phyloP scores from a whole-genome alignment of 345 rosid genomes.

The Salix brachista region DNA sequence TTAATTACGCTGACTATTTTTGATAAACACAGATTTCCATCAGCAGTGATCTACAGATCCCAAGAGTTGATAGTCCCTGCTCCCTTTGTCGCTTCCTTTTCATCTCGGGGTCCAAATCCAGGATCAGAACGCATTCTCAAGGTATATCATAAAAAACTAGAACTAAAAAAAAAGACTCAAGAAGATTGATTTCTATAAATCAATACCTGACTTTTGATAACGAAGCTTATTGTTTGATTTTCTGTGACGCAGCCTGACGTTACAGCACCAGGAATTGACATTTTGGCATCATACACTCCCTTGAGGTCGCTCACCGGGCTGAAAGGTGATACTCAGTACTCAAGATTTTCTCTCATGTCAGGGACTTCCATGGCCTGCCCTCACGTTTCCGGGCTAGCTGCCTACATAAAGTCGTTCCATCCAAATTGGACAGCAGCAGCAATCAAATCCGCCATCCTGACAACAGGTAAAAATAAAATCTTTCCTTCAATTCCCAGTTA shows the following conservation, averaged over 20 bases:
- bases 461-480: constrained; percentile 52
- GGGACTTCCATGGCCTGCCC: constrained; percentile 97
- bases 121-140: constrained; percentile 66
- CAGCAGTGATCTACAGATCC: constrained; percentile 59
- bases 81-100: constrained; percentile 78
- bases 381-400: constrained; percentile 80
- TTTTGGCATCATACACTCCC: constrained; percentile 82
- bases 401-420: constrained; percentile 88
- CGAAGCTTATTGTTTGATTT: neutral
- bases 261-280: constrained; percentile 80
- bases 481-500: neutral
- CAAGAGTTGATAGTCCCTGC: constrained; percentile 54
- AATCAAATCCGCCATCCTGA: constrained; percentile 81
- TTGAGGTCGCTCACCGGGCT: constrained; percentile 67
- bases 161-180: neutral
- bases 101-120: constrained; percentile 89
- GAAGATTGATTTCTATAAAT: neutral
- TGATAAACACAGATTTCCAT: constrained; percentile 48
- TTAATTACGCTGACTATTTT: neutral
- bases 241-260: constrained; percentile 65
- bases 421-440: constrained; percentile 78
- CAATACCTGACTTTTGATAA: neutral
- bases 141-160: constrained; percentile 20
- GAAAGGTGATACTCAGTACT: constrained; percentile 73
- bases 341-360: constrained; percentile 68